Conservation (phyloP, 2,329 filamentous ascomycete genomes). For the Didymella pinodella region DNA sequence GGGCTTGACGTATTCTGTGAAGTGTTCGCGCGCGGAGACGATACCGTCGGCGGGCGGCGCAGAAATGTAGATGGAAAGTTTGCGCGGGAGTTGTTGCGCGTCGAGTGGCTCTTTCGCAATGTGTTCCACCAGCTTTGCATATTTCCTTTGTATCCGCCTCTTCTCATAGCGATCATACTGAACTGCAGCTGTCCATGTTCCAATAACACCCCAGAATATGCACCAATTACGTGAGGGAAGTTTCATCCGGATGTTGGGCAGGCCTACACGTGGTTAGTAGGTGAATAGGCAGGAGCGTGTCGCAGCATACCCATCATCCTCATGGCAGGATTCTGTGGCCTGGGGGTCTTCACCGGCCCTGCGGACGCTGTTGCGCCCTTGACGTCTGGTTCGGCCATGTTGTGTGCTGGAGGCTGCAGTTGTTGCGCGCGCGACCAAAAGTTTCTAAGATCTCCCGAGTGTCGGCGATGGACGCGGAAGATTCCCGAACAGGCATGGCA, state of each 20-base stretch:
- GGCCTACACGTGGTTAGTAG: slow-evolving; percentile 60
- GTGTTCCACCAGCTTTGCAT: slow-evolving; percentile 84
- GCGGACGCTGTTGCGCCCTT: slow-evolving; percentile 37
- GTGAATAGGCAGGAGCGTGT: slow-evolving; percentile 4
- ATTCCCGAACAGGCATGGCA: slow-evolving; percentile 7
- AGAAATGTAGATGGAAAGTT: slow-evolving; percentile 84
- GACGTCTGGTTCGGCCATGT: slow-evolving; percentile 45
- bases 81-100: slow-evolving; percentile 77
- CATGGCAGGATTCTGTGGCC: slow-evolving; percentile 50
- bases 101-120: slow-evolving; percentile 79
- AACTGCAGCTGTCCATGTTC: slow-evolving; percentile 78
- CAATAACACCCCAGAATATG: slow-evolving; percentile 86
- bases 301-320: slow-evolving; percentile 50
- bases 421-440: slow-evolving; percentile 30
- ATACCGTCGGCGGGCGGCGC: slow-evolving; percentile 88
- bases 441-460: slow-evolving; percentile 23
- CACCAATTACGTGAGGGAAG: slow-evolving; percentile 97
- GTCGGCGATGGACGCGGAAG: slow-evolving; percentile 15
- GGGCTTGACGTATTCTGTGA: slow-evolving; percentile 94
- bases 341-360: slow-evolving; percentile 38
- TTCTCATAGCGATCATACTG: slow-evolving; percentile 94
- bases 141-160: slow-evolving; percentile 82
- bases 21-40: slow-evolving; percentile 88
- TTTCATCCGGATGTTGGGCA: slow-evolving; percentile 82
- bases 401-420: slow-evolving; percentile 26